These are phyloP conservation scores for Phaeosphaeriaceae sp. DNA, from an alignment of 2,329 filamentous ascomycete genomes.

Conservation along the genomic window DNA sequence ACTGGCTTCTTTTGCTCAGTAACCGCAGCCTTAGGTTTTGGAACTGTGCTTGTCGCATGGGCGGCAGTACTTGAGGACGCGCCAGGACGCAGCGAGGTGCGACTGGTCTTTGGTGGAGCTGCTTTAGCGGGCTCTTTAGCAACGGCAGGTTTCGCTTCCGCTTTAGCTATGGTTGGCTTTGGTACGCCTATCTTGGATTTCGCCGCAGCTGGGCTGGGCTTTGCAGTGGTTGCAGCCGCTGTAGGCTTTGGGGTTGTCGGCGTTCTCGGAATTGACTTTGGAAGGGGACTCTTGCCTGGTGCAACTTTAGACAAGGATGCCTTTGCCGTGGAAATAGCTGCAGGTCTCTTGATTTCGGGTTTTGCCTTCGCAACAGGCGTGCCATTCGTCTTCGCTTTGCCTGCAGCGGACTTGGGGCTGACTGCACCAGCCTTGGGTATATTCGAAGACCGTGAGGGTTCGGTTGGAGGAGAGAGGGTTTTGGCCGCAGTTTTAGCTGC, in stretches of 20 bases:
- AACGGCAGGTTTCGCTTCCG: constrained; percentile 15
- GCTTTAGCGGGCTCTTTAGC: constrained; percentile 26
- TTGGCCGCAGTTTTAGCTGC: constrained; percentile 48
- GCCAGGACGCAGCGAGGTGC: constrained; percentile 34
- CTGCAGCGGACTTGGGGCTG: constrained; percentile 18
- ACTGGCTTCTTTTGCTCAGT: constrained; percentile 35
- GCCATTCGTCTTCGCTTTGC: constrained; percentile 25
- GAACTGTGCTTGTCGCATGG: constrained; percentile 29
- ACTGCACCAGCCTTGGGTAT: constrained; percentile 12
- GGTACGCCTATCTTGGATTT: constrained; percentile 27
- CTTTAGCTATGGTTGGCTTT: constrained; percentile 10
- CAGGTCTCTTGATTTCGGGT: constrained; percentile 38
- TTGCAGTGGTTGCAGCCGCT: constrained; percentile 22
- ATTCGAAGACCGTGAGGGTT: constrained; percentile 20
- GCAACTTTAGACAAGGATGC: constrained; percentile 28
- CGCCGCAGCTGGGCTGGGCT: constrained; percentile 28
- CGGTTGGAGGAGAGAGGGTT: constrained; percentile 43
- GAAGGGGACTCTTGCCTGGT: constrained; percentile 41
- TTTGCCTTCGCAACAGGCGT: constrained; percentile 29
- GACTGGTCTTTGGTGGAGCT: constrained; percentile 34
- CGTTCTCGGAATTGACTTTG: constrained; percentile 37
- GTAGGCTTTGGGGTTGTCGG: constrained; percentile 36
- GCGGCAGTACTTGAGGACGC: constrained; percentile 25
- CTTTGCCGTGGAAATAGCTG: constrained; percentile 42
- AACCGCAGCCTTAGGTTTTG: constrained; percentile 15